Base-by-base conservation (phyloP, 345 rosid species). In the Eutrema japonicum region DNA sequence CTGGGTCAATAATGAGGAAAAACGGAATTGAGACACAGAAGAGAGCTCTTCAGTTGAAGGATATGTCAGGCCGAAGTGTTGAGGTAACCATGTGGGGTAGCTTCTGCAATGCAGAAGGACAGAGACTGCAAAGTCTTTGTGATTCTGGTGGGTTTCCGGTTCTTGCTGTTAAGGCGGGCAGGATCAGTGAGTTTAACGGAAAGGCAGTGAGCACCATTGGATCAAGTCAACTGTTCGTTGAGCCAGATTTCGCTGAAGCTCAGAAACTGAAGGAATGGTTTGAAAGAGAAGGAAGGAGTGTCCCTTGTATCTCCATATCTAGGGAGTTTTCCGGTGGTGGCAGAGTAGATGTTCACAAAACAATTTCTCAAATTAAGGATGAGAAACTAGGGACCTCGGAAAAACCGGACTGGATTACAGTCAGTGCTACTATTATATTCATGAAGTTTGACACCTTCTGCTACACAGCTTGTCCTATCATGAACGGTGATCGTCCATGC, bases 301-400 rank as follows among this genome's bases (percentile, higher is more conserved):
- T 71, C 7, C 85, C 85, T 38, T 71, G 82, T 7, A 72, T 91
- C 48, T 88, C 97, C 33, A 84, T 94, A 50, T 94, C 97, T 40
- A 81, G 85, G 78, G 96, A 93, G 78, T 64, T 71, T 41, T 52
- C 84, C 7, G 77, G 83, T 53, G 16, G 50, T 50, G 79, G 85
- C 22, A 78, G 79, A 83, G 50, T 74, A 14, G 97, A 94, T 71
- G 63, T 72, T 40, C 80, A 86, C 5, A 94, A 91, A 69, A 85
- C 88, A 2, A 59, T 91, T 26, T 84, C 95, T 54, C 95, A 88
- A 56, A 89, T 94, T 14, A 94, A 94, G 68, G 96, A 88, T 55
- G 98, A 94, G 83, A 90, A 77, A 22, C 85, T 94, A 38, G 98
- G 97, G 59, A 91, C 94, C n/a, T 89, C 96, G 22, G 96, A 91